Base-by-base conservation (phyloP, 768 basidiomycete genomes). In the Boletus edulis region DNA sequence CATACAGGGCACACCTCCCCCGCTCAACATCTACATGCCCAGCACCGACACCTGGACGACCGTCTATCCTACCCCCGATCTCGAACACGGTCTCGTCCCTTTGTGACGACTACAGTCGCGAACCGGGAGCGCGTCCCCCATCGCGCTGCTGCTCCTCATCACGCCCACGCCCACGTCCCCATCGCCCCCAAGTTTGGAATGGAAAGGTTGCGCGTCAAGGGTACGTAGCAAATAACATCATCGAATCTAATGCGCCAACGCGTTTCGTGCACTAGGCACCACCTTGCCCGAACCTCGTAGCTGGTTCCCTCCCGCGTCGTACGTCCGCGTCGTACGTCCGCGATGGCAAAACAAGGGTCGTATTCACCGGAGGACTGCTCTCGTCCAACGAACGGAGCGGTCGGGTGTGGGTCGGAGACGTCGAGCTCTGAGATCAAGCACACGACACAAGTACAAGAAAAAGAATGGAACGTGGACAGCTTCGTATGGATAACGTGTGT, bases 271-370 rank as follows among this genome's bases (percentile, higher is more conserved):
- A 34, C 32, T 34, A 34, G 32, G 32, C 7, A 34, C 29, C 2
- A 34, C 27, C 27, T 27, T 27, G 0, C 74, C 77, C 4, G 67
- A 70, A 37, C 66, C 72, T 0, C 64, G 78, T 13, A 79, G 79
- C 0, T 81, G 80, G 78, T 76, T 81, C 59, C 64, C 73, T 1
- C 56, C 20, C 2, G 20, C 2, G 2, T 20, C 20, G 2, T n/a
- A n/a, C n/a, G n/a, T n/a, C 68, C 0, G 71, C 70, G 1, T 61
- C 55, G 2, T 69, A 68, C 37, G 54, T 61, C 2, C 65, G 59
- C 12, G 53, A 56, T 5, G 67, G 65, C 5, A 52, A 64, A 52
- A 67, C 65, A 1, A 60, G 62, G 20, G 20, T 20, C 20, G 20
- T 20, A 27, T 66, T 20, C 20, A 20, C 27, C 27, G 27, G 4